Percentiles rank a stretch among this genome's conserved stretches.
These are phyloP conservation scores for Apostasia ramifera DNA, from an alignment of 106 monocot species.

Conservation along the genomic window DNA sequence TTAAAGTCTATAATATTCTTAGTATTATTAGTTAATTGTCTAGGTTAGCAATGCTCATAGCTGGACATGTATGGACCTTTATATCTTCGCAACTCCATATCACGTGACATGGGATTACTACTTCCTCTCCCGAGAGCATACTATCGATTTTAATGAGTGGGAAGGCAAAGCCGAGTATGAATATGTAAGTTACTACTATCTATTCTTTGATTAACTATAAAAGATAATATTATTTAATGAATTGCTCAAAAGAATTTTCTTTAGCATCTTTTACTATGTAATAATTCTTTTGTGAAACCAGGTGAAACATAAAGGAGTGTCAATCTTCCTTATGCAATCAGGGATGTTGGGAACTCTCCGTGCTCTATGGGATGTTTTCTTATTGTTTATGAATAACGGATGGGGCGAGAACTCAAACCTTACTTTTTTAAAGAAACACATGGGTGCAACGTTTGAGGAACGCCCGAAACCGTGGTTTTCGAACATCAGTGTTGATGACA, in stretches of 20 bases:
- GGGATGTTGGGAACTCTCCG: slow-evolving; percentile 76
- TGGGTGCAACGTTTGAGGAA: slow-evolving; percentile 66
- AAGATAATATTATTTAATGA: neutral
- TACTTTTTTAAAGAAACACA: slow-evolving; percentile 73
- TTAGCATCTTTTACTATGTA: neutral
- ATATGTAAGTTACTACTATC: slow-evolving; percentile 56
- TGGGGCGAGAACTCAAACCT: slow-evolving; percentile 82
- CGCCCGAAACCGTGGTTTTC: slow-evolving; percentile 78
- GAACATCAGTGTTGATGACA: slow-evolving; percentile 49
- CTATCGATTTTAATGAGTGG: slow-evolving; percentile 66
- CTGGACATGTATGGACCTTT: slow-evolving; percentile 91
- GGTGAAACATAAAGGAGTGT: slow-evolving; percentile 64
- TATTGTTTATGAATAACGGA: slow-evolving; percentile 55
- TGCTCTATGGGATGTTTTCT: slow-evolving; percentile 82
- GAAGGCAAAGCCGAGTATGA: slow-evolving; percentile 59
- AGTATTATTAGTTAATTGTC: neutral
- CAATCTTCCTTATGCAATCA: slow-evolving; percentile 64
- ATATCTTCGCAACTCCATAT: slow-evolving; percentile 82
- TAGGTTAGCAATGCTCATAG: slow-evolving; percentile 63
- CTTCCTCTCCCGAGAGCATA: slow-evolving; percentile 68
- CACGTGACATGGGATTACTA: slow-evolving; percentile 87
- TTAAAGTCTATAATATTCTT: no score
- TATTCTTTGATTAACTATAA: neutral
- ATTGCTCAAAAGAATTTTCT: neutral
- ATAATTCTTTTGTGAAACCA: slow-evolving; percentile 9